These are phyloP conservation scores for Emergomyces pasteurianus DNA, from an alignment of 2,329 filamentous ascomycete species.

Conservation along the genomic window DNA sequence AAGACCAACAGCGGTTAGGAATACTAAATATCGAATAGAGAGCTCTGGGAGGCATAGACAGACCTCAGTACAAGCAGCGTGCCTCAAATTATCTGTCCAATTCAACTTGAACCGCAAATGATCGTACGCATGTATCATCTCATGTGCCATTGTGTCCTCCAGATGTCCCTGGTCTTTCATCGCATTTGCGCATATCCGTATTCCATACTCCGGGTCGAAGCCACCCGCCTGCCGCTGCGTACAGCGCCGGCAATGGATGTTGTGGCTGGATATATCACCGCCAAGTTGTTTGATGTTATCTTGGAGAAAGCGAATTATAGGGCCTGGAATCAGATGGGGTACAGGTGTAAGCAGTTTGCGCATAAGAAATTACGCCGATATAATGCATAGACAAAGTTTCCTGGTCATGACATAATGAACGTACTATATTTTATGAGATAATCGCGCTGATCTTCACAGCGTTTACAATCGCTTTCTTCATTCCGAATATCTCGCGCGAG, in stretches of 20 bases:
- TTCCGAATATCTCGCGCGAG: conserved; percentile 61
- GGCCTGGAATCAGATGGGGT: conserved; percentile 38
- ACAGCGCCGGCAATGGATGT: conserved; percentile 75
- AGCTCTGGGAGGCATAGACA: conserved; percentile 12
- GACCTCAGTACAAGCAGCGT: conserved; percentile 91
- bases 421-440: conserved; percentile 69
- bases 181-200: conserved; percentile 86
- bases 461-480: conserved; percentile 65
- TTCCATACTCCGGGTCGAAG: conserved; percentile 76
- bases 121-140: conserved; percentile 97
- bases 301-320: conserved; percentile 74
- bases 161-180: conserved; percentile 67
- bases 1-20: neutral
- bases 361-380: neutral
- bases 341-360: neutral
- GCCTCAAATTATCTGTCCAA: conserved; percentile 64
- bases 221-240: conserved; percentile 63
- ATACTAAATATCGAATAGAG: neutral
- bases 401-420: neutral
- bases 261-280: conserved; percentile 58
- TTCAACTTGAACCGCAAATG: conserved; percentile 85
- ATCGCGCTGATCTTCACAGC: conserved; percentile 70
- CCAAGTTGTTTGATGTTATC: conserved; percentile 71
- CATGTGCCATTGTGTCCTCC: conserved; percentile 89
- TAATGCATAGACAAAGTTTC: neutral